phyloP scores from a whole-genome alignment of 2,329 filamentous ascomycete genomes.

The Botrytis hyacinthi region DNA sequence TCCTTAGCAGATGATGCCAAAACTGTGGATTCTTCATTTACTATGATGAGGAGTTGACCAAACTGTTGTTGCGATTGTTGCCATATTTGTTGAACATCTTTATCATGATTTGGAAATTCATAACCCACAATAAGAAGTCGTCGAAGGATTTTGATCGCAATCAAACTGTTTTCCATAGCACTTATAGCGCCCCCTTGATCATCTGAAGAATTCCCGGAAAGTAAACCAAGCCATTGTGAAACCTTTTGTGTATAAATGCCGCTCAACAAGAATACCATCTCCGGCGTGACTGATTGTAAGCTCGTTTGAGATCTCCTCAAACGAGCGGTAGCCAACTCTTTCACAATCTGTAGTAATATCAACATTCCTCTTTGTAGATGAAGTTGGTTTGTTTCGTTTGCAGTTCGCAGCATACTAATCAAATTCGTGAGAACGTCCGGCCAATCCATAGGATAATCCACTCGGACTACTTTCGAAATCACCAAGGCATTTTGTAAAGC shows the following conservation, averaged over 20 bases:
- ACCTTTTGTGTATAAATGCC: conserved; percentile 77
- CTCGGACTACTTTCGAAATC: conserved; percentile 81
- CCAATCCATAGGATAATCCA: conserved; percentile 90
- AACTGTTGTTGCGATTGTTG: conserved; percentile 73
- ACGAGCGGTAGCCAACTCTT: conserved; percentile 81
- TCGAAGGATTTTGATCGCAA: conserved; percentile 75
- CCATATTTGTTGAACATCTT: conserved; percentile 79
- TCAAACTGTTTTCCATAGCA: conserved; percentile 73
- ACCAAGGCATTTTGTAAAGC: conserved; percentile 87
- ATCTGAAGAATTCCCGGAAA: conserved; percentile 53
- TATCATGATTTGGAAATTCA: conserved; percentile 76
- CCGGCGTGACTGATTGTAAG: conserved; percentile 75
- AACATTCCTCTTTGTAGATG: conserved; percentile 71
- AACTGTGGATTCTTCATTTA: conserved; percentile 55
- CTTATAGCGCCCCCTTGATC: conserved; percentile 58
- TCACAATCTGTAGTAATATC: conserved; percentile 80
- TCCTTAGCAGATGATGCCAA: conserved; percentile 53
- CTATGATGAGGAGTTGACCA: conserved; percentile 67
- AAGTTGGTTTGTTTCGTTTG: conserved; percentile 56
- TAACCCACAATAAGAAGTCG: conserved; percentile 79
- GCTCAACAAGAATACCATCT: conserved; percentile 77
- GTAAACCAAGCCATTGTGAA: conserved; percentile 62
- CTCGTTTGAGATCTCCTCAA: conserved; percentile 72
- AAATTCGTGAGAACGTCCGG: conserved; percentile 59
- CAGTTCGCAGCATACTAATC: conserved; percentile 61